These are phyloP conservation scores for Mycena sp. DNA, from an alignment of 1,284 basidiomycete species.

Conservation along the genomic window DNA sequence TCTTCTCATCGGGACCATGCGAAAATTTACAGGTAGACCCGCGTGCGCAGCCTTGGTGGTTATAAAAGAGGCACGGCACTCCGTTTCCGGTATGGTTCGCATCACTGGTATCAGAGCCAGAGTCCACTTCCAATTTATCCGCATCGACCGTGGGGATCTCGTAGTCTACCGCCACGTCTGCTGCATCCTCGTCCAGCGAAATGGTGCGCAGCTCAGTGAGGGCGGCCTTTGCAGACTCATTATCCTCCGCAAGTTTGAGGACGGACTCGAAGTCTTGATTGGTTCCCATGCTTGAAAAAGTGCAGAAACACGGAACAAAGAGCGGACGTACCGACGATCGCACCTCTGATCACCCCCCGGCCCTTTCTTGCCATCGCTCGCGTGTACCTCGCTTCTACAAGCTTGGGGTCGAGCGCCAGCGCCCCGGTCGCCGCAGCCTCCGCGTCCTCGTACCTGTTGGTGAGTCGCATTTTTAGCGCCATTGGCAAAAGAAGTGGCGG, in stretches of 20 bases:
- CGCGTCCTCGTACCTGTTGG: conserved; percentile 41
- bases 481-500: background rate
- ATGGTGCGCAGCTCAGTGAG: conserved; percentile 3
- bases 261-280: conserved; percentile 40
- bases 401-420: conserved; percentile 40
- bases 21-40: conserved; percentile 44
- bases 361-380: conserved; percentile 43
- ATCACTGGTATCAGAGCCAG: conserved; percentile 49
- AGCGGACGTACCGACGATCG: conserved; percentile 38
- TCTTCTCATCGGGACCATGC: conserved; percentile 51
- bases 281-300: background rate
- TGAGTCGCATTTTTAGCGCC: background rate
- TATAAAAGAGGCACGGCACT: conserved; percentile 51
- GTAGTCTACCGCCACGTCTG: background rate
- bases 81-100: conserved; percentile 46
- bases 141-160: background rate
- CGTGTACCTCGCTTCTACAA: conserved; percentile 44
- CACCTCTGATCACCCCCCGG: conserved; percentile 22
- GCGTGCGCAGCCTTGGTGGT: conserved; percentile 46
- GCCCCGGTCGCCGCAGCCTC: conserved; percentile 39
- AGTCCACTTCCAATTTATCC: conserved; percentile 8
- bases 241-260: conserved; percentile 34
- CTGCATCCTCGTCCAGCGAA: conserved; percentile 2
- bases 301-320: background rate
- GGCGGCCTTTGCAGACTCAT: conserved; percentile 20